phyloP scores from a whole-genome alignment of 768 basidiomycete genomes.

The Pleurotus ostreatus region DNA sequence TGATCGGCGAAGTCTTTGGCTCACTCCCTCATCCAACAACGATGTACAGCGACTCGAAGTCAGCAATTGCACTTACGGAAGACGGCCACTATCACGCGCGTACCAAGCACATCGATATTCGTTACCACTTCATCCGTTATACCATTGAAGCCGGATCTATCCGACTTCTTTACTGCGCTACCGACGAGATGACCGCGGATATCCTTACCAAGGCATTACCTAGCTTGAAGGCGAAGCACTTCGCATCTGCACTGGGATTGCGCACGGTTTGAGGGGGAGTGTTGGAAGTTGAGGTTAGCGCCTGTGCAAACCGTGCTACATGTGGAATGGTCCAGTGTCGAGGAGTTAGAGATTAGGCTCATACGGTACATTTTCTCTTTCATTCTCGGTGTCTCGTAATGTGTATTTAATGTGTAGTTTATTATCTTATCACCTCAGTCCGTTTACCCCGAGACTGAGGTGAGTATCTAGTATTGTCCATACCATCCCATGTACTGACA shows the following conservation, averaged over 20 bases:
- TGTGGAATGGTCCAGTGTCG: background rate
- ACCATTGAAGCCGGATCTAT: conserved; percentile 2
- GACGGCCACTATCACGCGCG: conserved; percentile 4
- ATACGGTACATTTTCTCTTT: background rate
- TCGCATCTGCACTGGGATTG: conserved; percentile 3
- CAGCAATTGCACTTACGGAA: conserved; percentile 6
- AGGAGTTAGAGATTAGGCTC: background rate
- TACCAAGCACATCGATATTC: conserved; percentile 9
- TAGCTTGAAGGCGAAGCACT: conserved; percentile 10
- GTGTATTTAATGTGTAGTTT: background rate
- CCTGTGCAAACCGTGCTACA: background rate
- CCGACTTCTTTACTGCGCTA: conserved; percentile 11
- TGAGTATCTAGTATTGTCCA: background rate
- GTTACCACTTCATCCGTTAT: conserved; percentile 7
- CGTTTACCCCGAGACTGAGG: background rate
- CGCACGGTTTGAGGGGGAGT: conserved; percentile 6
- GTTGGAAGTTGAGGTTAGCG: background rate
- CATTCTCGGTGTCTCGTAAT: background rate
- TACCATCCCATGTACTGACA: background rate
- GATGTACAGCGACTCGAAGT: conserved; percentile 1
- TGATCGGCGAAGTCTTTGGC: conserved; percentile 13
- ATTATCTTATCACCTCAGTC: background rate
- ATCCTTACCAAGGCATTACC: conserved; percentile 22
- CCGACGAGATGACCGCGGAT: conserved; percentile 24
- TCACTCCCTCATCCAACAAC: background rate